Evolutionary conservation across 768 basidiomycete species (phyloP).

Genomic region (Coprinopsis marcescibilis): DNA sequence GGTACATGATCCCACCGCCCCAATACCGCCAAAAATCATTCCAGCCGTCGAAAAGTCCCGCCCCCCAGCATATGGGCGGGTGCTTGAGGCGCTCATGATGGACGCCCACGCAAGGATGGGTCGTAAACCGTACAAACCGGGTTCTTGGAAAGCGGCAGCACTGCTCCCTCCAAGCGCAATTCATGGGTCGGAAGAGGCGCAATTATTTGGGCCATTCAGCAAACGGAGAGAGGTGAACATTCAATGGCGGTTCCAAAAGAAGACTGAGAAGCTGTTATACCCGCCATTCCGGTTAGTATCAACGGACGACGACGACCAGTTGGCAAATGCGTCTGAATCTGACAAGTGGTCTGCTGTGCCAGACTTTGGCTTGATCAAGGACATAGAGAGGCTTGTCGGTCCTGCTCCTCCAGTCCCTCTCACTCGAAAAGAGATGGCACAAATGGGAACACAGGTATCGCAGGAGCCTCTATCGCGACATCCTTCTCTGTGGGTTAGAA

Average conservation of each 20-base stretch:
- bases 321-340: conserved; percentile 12
- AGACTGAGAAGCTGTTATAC: conserved; percentile 46
- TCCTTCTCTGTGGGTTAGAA: conserved; percentile 44
- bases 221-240: conserved; percentile 71
- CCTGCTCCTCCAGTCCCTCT: conserved; percentile 20
- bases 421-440: conserved; percentile 30
- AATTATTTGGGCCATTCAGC: conserved; percentile 59
- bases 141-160: conserved; percentile 44
- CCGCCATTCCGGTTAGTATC: conserved; percentile 55
- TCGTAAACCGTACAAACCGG: conserved; percentile 37
- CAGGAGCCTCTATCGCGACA: conserved; percentile 15
- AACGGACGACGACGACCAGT: conserved; percentile 9
- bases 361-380: conserved; percentile 34
- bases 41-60: conserved; percentile 44
- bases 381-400: conserved; percentile 41
- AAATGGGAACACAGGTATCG: background rate
- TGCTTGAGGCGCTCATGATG: conserved; percentile 57
- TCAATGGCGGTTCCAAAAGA: conserved; percentile 57
- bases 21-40: conserved; percentile 44
- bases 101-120: conserved; percentile 37
- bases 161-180: conserved; percentile 53
- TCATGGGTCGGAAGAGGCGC: conserved; percentile 51
- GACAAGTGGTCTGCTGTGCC: conserved; percentile 33
- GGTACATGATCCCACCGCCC: conserved; percentile 38
- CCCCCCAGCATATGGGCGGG: conserved; percentile 62